Base-by-base conservation (phyloP, 2,329 filamentous ascomycete genomes). In the Fusarium lyarnte region DNA sequence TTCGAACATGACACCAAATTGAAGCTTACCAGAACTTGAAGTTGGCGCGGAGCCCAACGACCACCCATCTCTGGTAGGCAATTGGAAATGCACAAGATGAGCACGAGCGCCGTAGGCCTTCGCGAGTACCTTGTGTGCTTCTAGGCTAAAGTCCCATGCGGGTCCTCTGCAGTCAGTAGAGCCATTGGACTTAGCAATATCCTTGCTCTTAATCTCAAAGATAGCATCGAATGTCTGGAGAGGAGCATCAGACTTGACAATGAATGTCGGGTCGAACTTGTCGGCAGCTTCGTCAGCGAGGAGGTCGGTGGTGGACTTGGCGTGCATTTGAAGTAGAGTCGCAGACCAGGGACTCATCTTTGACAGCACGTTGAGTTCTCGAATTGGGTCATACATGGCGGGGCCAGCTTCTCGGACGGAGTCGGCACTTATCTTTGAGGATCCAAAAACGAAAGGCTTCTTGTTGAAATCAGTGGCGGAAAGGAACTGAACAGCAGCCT, bases 301-400 rank as follows among this genome's bases (percentile, higher is more conserved):
- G 77, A 94, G 91, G 25, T 89, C 87, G 31, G 96, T 84, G 1
- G 94, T 95, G 46, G 89, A 87, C 69, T 87, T 89, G 43, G 95
- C 94, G 78, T 97, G 91, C 58, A 91, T 87, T 51, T 90, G 90
- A 46, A 99, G 85, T 63, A 92, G 81, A 29, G 84, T 84, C 74
- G 95, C 97, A 13, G 95, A 96, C 92, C 93, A 97, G 19, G 89
- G 83, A 1, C 90, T 92, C 93, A 98, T 97, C 81, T 97, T 98
- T 84, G 92, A 98, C 10, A 97, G 84, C 25, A 98, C 78, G 75
- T 99, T 99, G 61, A 97, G 84, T 35, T 90, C 89, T 70, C 93
- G 88, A 29, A 85, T 85, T 0, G 90, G 89, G 79, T 98, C 95
- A 78, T 93, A 97, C 53, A 98, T 84, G 35, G 95, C 87, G 2